Conservation (phyloP, 345 rosid genomes). For the Citrus sp. region DNA sequence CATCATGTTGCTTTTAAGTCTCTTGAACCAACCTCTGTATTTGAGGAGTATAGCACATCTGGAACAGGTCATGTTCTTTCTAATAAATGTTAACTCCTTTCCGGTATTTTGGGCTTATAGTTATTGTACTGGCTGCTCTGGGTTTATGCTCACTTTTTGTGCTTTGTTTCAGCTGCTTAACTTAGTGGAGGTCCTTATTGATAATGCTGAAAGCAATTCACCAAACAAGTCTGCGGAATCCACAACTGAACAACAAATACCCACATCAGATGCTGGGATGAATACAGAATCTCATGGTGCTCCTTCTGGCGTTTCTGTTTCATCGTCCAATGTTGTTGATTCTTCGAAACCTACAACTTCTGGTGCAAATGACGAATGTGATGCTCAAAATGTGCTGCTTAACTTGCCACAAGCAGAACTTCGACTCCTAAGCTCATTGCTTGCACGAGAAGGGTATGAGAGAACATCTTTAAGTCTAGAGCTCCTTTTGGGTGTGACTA, state of each 20-base stretch:
- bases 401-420: slow-evolving; percentile 83
- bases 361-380: slow-evolving; percentile 47
- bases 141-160: slow-evolving; percentile 4
- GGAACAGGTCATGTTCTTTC: slow-evolving; percentile 63
- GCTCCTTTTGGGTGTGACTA: not conserved
- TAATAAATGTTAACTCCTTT: not conserved
- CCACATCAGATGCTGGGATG: slow-evolving; percentile 35
- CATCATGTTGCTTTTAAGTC: slow-evolving; percentile 76
- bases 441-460: slow-evolving; percentile 87
- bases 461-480: not conserved
- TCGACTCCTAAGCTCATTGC: slow-evolving; percentile 83
- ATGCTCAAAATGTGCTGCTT: slow-evolving; percentile 52
- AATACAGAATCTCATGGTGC: slow-evolving; percentile 37
- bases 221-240: slow-evolving; percentile 47
- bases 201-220: slow-evolving; percentile 62
- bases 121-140: not conserved
- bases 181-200: slow-evolving; percentile 82
- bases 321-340: slow-evolving; percentile 35
- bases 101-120: not conserved
- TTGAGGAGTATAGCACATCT: slow-evolving; percentile 93
- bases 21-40: slow-evolving; percentile 88
- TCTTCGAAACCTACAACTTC: slow-evolving; percentile 38
- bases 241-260: slow-evolving; percentile 37
- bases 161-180: slow-evolving; percentile 64
- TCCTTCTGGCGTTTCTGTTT: slow-evolving; percentile 34